Conservation (phyloP, 208 protist species). For the Crithidia sp. region DNA sequence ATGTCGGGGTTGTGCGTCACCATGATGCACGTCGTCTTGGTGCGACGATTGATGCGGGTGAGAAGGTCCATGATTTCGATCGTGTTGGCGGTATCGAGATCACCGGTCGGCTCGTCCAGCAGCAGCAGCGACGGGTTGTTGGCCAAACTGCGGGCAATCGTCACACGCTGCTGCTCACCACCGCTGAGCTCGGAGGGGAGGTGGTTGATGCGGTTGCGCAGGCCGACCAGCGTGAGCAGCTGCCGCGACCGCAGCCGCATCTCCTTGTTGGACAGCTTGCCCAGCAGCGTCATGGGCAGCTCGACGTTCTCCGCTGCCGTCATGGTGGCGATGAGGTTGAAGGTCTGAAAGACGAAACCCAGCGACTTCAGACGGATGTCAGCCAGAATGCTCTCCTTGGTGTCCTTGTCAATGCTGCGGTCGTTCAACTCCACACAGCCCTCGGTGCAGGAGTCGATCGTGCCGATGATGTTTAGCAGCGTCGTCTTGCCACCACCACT, state of each 20-base stretch:
- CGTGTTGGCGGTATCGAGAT: constrained; percentile 96
- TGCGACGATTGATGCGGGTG: constrained; percentile 93
- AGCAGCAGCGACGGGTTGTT: constrained; percentile 96
- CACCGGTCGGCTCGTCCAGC: constrained; percentile 97
- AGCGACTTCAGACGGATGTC: constrained; percentile 93
- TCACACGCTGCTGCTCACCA: constrained; percentile 97
- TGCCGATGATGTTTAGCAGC: constrained; percentile 95
- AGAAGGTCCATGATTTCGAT: constrained; percentile 98
- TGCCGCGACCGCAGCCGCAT: constrained; percentile 85
- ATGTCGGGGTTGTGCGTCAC: constrained; percentile 98
- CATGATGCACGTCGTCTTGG: constrained; percentile 96
- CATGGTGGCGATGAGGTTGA: constrained; percentile 98
- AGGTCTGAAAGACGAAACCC: constrained; percentile 98
- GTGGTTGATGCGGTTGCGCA: constrained; percentile 95
- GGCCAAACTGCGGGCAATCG: constrained; percentile 91
- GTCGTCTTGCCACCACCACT: constrained; percentile 97
- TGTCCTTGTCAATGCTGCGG: constrained; percentile 61
- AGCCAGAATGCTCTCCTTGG: constrained; percentile 81
- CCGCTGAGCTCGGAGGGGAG: constrained; percentile 97
- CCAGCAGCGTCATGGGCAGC: constrained; percentile 96
- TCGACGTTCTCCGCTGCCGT: constrained; percentile 97
- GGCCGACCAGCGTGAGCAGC: constrained; percentile 93
- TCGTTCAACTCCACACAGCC: constrained; percentile 90
- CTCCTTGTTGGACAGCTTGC: constrained; percentile 81
- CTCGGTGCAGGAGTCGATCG: constrained; percentile 87